Evolutionary conservation across 305 asterid species (phyloP), one percentile per base, ranked within the genome.

Genomic region (Solanum hybrid): DNA sequence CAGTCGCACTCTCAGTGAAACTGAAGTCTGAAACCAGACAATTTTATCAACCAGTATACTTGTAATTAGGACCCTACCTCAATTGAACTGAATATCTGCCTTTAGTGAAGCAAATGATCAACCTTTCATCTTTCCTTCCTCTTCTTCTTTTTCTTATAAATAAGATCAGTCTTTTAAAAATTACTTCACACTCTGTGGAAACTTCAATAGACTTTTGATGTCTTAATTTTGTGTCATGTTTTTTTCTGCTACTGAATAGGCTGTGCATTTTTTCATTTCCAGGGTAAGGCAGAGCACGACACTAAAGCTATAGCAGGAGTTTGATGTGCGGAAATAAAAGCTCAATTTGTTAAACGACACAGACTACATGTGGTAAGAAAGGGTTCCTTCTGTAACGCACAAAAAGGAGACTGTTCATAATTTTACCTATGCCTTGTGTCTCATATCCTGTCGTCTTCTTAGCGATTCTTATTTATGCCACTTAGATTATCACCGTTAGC

Each of bases 261-360:
- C 37, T 51, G 24, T 57, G 87, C 33, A 38, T 73, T 29, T 39
- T 38, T 37, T 88, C 68, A 3, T 33, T 79, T 33, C 3, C 93
- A 95, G 98, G 96, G 93, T 29, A 96, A 94, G 92, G 70, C 95
- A 26, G 95, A 92, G 90, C 92, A 95, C 10, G 95, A 93, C 68
- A 73, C 81, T 90, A 94, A 96, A 95, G 92, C 98, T 89, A 91
- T 95, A 61, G 92, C 95, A n/a, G 89, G 95, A 92, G 96, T 93
- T 93, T 95, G 91, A 95, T 89, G 24, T 79, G 88, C 22, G 22
- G 79, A 29, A 37, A 81, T 78, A 79, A 81, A 78, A 89, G 33
- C 78, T 70, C n/a, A 80, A 87, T 81, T 77, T 90, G 89, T 41
- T 78, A 83, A 57, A 32, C 1, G 77, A 85, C 76, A 26, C 24